These are phyloP conservation scores for Ceratocystis cubensis DNA, from an alignment of 2,329 filamentous ascomycete species.

Conservation along the genomic window DNA sequence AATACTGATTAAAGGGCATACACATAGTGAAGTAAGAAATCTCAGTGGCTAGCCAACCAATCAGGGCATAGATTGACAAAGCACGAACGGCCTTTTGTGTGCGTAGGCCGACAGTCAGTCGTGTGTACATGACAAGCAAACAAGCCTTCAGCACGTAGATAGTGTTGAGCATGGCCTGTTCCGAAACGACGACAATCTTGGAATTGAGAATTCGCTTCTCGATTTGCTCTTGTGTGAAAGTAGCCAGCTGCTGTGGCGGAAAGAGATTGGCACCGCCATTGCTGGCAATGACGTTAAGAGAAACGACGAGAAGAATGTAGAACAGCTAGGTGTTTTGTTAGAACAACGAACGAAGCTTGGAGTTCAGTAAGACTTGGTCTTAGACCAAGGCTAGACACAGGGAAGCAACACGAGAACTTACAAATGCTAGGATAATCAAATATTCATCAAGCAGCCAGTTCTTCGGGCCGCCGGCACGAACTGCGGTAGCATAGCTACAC, in stretches of 20 bases:
- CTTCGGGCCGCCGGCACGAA: constrained; percentile 17
- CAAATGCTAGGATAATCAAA: constrained; percentile 18
- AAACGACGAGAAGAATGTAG: constrained; percentile 33
- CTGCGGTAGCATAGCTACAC: constrained; percentile 17
- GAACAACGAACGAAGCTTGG: not conserved
- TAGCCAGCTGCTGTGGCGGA: constrained; percentile 17
- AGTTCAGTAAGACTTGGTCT: not conserved
- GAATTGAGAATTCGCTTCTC: constrained; percentile 38
- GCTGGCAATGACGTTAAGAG: constrained; percentile 13
- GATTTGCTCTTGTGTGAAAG: constrained; percentile 24
- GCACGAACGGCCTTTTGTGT: constrained; percentile 38
- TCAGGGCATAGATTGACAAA: constrained; percentile 35
- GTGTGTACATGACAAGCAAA: constrained; percentile 39
- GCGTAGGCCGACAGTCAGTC: constrained; percentile 33
- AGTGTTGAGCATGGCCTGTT: constrained; percentile 48
- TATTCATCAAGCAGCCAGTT: constrained; percentile 21
- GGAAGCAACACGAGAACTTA: not conserved
- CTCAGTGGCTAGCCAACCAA: constrained; percentile 41
- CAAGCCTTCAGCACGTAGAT: constrained; percentile 46
- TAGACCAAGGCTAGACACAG: not conserved
- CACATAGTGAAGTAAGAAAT: constrained; percentile 40
- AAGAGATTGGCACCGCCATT: constrained; percentile 20
- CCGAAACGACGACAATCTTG: constrained; percentile 50
- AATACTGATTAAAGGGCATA: constrained; percentile 43
- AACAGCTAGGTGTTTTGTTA: constrained; percentile 23